phyloP scores from a whole-genome alignment of 805 yeast genomes.

The Starmerella vitae region DNA sequence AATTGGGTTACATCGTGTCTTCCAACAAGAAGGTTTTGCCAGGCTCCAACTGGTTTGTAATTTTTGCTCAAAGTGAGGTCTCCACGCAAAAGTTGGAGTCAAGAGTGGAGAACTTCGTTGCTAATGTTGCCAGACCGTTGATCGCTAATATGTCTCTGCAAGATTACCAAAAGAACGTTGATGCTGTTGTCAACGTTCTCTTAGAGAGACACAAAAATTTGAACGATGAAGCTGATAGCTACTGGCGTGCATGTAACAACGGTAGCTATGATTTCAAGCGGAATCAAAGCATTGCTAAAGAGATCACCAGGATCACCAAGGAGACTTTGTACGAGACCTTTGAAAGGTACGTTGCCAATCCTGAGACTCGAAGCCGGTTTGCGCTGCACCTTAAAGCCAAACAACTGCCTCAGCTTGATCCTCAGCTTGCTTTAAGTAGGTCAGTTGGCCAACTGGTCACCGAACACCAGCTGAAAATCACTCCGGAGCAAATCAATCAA shows the following conservation, averaged over 20 bases:
- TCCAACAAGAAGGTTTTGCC: constrained; percentile 57
- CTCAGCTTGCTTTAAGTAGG: constrained; percentile 18
- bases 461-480: constrained; percentile 18
- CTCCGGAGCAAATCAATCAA: constrained; percentile 17
- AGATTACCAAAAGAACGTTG: constrained; percentile 56
- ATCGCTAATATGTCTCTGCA: constrained; percentile 42
- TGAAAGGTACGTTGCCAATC: constrained; percentile 33
- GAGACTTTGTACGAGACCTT: constrained; percentile 46
- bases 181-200: constrained; percentile 52
- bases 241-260: constrained; percentile 51
- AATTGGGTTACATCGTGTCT: constrained; percentile 87
- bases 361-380: constrained; percentile 31
- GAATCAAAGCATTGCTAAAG: constrained; percentile 42
- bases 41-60: constrained; percentile 56
- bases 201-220: constrained; percentile 63
- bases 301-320: constrained; percentile 41
- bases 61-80: constrained; percentile 75
- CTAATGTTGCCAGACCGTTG: constrained; percentile 31
- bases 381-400: constrained; percentile 56
- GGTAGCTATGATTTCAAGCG: constrained; percentile 69
- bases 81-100: constrained; percentile 58
- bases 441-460: constrained; percentile 23
- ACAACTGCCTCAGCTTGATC: constrained; percentile 6
- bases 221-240: constrained; percentile 56
- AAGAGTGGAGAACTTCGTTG: constrained; percentile 59